Percentiles rank a stretch among this genome's conserved stretches.
phyloP scores from a whole-genome alignment of 768 basidiomycete species.

The Collybia nuda region DNA sequence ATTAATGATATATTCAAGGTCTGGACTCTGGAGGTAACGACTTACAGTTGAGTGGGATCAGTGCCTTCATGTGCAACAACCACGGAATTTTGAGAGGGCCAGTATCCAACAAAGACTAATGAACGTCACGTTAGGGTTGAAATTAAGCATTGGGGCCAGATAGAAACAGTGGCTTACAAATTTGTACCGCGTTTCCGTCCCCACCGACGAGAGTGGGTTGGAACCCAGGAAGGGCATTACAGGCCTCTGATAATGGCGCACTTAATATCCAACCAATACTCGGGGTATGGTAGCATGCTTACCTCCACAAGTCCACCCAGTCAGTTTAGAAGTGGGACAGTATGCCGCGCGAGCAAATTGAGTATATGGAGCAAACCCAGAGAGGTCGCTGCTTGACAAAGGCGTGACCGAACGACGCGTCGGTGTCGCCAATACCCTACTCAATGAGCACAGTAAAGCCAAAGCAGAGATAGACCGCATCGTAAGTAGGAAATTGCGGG shows the following conservation, averaged over 20 bases:
- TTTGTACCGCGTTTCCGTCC: constrained; percentile 5
- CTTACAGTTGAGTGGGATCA: constrained; percentile 53
- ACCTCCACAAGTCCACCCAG: constrained; percentile 46
- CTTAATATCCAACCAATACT: neutral
- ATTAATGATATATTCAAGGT: neutral
- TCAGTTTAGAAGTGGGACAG: constrained; percentile 35
- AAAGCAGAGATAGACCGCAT: constrained; percentile 8
- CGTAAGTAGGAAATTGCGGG: neutral
- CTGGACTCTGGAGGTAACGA: constrained; percentile 13
- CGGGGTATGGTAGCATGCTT: constrained; percentile 9
- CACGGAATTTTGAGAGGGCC: constrained; percentile 46
- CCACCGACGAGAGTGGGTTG: constrained; percentile 1
- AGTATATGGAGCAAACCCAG: constrained; percentile 42
- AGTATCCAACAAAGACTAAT: constrained; percentile 57
- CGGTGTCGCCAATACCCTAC: constrained; percentile 11
- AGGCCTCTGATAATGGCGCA: constrained; percentile 29
- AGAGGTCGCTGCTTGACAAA: constrained; percentile 28
- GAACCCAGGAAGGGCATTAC: constrained; percentile 38
- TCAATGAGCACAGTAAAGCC: constrained; percentile 2
- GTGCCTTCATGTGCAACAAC: constrained; percentile 65
- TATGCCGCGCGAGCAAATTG: constrained; percentile 60
- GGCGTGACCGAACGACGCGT: constrained; percentile 18
- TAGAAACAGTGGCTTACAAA: neutral
- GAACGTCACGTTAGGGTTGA: neutral
- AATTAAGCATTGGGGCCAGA: neutral